These are phyloP conservation scores for Hypoxylon crocopeplum DNA, from an alignment of 495 filamentous ascomycete species.

Conservation along the genomic window DNA sequence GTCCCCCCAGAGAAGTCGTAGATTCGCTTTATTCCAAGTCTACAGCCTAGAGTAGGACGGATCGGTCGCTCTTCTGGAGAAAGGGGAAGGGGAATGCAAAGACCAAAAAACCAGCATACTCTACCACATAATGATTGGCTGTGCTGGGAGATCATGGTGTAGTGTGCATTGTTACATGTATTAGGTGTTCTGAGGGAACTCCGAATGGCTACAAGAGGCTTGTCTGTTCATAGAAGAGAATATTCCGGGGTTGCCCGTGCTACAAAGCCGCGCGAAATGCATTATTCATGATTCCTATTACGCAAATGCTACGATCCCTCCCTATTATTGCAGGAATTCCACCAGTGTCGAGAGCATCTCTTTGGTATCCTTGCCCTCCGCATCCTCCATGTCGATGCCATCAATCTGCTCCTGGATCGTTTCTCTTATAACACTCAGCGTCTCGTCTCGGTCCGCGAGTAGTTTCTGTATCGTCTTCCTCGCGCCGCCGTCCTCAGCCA, in stretches of 20 bases:
- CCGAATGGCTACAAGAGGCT: conserved; percentile 4
- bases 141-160: too few species aligned
- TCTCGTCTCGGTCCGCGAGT: conserved; percentile 72
- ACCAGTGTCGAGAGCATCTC: conserved; percentile 76
- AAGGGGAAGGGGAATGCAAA: background rate
- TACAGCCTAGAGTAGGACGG: too few species aligned
- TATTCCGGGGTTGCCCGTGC: conserved; percentile 2
- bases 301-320: background rate
- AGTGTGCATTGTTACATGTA: too few species aligned
- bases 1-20: conserved; percentile 56
- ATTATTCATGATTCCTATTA: conserved; percentile 36
- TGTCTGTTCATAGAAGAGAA: conserved; percentile 28
- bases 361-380: conserved; percentile 64
- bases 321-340: conserved; percentile 58
- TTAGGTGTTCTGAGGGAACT: too few species aligned
- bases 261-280: conserved; percentile 13
- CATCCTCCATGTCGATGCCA: conserved; percentile 63
- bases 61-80: too few species aligned
- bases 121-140: too few species aligned
- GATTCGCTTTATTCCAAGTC: background rate
- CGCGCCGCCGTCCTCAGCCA: conserved; percentile 88
- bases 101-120: too few species aligned
- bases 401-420: conserved; percentile 76
- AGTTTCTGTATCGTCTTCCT: conserved; percentile 67
- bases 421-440: conserved; percentile 62